These are phyloP conservation scores for Tetrahymena malaccensis DNA, from an alignment of 73 alveolate genomes.

Conservation along the genomic window DNA sequence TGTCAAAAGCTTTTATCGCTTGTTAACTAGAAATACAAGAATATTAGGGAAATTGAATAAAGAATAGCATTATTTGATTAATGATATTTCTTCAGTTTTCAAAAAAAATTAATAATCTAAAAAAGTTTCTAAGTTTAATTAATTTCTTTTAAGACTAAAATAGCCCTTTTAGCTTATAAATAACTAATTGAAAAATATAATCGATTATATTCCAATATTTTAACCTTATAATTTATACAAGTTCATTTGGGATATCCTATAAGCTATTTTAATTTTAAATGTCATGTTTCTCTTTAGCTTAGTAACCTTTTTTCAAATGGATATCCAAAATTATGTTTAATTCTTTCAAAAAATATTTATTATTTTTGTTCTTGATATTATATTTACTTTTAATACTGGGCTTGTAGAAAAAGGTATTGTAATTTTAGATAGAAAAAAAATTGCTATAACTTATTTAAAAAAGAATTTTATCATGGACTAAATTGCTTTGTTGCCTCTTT, in stretches of 20 bases:
- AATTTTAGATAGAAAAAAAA: background rate
- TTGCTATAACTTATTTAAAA: background rate
- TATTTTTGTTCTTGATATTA: background rate
- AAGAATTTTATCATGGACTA: background rate
- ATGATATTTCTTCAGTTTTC: background rate
- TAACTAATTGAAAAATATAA: background rate
- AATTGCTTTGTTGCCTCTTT: background rate
- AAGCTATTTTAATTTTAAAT: background rate
- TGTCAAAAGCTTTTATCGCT: background rate
- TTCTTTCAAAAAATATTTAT: background rate
- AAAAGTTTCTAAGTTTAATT: background rate
- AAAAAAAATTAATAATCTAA: background rate
- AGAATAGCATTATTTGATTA: background rate
- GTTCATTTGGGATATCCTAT: background rate
- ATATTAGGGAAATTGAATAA: background rate
- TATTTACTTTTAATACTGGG: background rate
- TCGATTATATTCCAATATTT: background rate
- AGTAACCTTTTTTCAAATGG: background rate
- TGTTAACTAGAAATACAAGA: background rate
- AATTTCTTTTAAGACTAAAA: background rate
- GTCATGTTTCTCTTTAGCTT: background rate
- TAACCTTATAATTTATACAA: background rate
- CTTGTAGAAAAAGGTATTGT: background rate
- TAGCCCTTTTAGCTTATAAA: background rate
- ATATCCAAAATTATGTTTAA: background rate